phyloP scores from a whole-genome alignment of 352 stramenopile species.

The Phytophthora capsici region DNA sequence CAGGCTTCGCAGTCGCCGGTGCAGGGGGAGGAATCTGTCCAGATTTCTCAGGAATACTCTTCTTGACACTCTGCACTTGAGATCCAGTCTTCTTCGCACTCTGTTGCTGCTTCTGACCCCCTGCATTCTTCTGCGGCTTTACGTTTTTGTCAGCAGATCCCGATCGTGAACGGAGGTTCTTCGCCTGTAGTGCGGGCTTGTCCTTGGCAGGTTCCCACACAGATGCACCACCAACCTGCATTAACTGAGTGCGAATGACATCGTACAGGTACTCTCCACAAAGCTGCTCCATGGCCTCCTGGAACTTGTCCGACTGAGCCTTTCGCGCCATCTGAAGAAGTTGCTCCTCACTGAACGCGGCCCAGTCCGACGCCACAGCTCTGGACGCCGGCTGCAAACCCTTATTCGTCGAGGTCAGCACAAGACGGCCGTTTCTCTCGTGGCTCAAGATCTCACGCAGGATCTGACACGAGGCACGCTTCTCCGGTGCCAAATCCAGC shows the following conservation, averaged over 20 bases:
- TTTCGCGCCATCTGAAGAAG: slow-evolving; percentile 19
- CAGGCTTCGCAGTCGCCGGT: slow-evolving; percentile 6
- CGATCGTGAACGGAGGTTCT: slow-evolving; percentile 10
- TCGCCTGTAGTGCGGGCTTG: slow-evolving; percentile 17
- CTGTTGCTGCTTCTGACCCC: not conserved
- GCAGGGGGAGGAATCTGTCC: slow-evolving; percentile 14
- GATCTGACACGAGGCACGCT: slow-evolving; percentile 14
- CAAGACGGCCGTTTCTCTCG: slow-evolving; percentile 5
- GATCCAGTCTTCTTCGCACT: slow-evolving; percentile 14
- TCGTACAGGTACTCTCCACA: slow-evolving; percentile 27
- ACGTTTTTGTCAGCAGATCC: not conserved
- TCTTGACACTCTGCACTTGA: slow-evolving; percentile 16
- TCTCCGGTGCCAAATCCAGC: slow-evolving; percentile 23
- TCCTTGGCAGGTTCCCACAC: slow-evolving; percentile 20
- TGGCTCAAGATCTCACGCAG: slow-evolving; percentile 23
- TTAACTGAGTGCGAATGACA: slow-evolving; percentile 18
- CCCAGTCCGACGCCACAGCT: not conserved
- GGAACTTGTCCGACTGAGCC: slow-evolving; percentile 28
- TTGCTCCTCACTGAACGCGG: not conserved
- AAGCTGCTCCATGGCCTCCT: slow-evolving; percentile 28
- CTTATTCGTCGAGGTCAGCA: slow-evolving; percentile 11
- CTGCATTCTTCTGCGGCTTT: slow-evolving; percentile 8
- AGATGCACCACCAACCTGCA: slow-evolving; percentile 15
- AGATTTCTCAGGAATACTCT: slow-evolving; percentile 10
- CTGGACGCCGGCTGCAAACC: not conserved